Evolutionary conservation across 768 basidiomycete species (phyloP).

Genomic region (Tricholoma matsutake): DNA sequence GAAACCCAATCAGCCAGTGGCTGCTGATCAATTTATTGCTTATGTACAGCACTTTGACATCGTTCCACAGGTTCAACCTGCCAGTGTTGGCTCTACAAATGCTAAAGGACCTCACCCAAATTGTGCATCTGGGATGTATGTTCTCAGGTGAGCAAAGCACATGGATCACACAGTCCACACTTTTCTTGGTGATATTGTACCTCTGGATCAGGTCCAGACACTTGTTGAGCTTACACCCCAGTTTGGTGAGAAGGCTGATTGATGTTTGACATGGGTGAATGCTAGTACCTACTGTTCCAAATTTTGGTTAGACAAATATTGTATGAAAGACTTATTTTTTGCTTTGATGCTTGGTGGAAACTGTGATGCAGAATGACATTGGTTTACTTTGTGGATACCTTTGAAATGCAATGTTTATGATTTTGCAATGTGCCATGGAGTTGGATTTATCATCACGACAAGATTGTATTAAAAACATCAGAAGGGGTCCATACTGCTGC

Average conservation of each 20-base stretch:
- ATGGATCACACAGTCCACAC: not conserved
- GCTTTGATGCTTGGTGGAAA: too few species aligned
- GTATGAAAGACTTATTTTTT: too few species aligned
- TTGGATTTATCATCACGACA: not conserved
- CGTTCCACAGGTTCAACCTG: not conserved
- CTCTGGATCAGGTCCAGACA: not conserved
- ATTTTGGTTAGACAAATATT: slow-evolving; percentile 29
- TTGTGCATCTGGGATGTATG: not conserved
- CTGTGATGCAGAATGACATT: not conserved
- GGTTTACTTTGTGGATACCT: not conserved
- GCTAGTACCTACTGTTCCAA: not conserved
- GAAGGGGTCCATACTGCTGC: not conserved
- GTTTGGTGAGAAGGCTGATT: not conserved
- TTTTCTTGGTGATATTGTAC: not conserved
- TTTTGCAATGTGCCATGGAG: not conserved
- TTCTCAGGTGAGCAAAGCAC: not conserved
- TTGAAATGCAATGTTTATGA: slow-evolving; percentile 1
- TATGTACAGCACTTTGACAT: not conserved
- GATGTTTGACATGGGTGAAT: not conserved
- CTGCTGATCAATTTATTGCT: not conserved
- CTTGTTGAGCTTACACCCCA: not conserved
- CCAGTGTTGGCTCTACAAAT: not conserved
- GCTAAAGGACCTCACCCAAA: not conserved
- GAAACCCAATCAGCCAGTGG: not conserved
- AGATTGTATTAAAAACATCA: not conserved